Evolutionary conservation across 2,329 filamentous ascomycete genomes (phyloP).

Genomic region (Falciphora oryzae): DNA sequence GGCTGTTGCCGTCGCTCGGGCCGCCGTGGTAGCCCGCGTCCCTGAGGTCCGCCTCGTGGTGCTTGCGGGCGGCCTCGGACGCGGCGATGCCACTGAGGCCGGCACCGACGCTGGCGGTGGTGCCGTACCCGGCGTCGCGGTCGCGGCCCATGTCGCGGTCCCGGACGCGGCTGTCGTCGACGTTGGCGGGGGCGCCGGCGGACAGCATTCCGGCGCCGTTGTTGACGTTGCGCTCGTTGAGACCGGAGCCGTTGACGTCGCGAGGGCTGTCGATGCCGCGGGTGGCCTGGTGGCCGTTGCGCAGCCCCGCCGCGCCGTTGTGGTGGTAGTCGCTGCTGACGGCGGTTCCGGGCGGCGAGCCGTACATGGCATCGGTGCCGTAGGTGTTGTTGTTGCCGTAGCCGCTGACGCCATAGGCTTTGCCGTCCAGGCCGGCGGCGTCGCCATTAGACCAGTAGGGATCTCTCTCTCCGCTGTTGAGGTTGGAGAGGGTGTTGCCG

Average conservation of each 20-base stretch:
- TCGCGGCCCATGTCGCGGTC: conserved; percentile 16
- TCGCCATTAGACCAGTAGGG: conserved; percentile 1
- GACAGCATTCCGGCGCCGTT: conserved; percentile 14
- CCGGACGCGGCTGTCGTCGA: conserved; percentile 12
- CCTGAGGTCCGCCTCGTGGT: conserved; percentile 6
- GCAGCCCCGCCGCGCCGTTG: neutral
- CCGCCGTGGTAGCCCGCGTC: conserved; percentile 4
- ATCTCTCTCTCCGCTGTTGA: conserved; percentile 4
- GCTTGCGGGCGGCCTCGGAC: conserved; percentile 2
- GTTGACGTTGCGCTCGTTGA: conserved; percentile 12
- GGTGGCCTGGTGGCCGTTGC: conserved; percentile 1
- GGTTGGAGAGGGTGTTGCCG: conserved; percentile 3
- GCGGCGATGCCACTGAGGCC: conserved; percentile 7
- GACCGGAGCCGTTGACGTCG: neutral
- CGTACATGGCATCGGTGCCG: neutral
- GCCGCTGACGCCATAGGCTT: neutral
- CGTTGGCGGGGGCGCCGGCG: conserved; percentile 7
- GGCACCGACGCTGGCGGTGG: conserved; percentile 14
- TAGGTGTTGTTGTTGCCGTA: neutral
- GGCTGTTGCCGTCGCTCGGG: neutral
- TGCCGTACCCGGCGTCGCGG: conserved; percentile 12
- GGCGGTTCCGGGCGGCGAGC: neutral
- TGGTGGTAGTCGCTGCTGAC: neutral
- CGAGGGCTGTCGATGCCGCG: conserved; percentile 1
- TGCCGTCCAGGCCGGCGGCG: neutral